A percentile compares a stretch with the other conserved stretches of the same genome.
Conservation (phyloP, 129 eudicot species). For the Escallonia herrerae region DNA sequence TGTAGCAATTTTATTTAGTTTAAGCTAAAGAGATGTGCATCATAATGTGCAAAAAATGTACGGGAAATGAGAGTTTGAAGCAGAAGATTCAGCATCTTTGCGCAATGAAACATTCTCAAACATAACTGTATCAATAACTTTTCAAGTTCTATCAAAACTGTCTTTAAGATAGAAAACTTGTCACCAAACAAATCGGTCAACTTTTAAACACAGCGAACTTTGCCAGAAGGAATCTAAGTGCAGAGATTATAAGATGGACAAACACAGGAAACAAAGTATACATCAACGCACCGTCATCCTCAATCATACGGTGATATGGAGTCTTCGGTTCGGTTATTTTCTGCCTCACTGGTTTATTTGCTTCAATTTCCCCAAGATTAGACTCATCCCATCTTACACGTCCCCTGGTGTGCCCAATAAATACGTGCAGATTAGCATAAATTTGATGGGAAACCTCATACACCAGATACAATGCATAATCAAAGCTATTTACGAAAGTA, state of each 20-base stretch:
- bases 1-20: too few species aligned
- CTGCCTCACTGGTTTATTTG: constrained; percentile 91
- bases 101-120: too few species aligned
- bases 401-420: constrained; percentile 31
- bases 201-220: background rate
- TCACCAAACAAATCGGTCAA: background rate
- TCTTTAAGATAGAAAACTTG: background rate
- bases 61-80: too few species aligned
- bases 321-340: constrained; percentile 98
- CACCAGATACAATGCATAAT: too few species aligned
- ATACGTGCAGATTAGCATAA: background rate
- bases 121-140: too few species aligned
- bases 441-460: too few species aligned
- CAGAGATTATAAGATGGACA: background rate
- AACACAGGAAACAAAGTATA: background rate
- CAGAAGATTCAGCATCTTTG: too few species aligned
- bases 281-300: constrained; percentile 51
- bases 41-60: too few species aligned
- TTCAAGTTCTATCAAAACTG: background rate
- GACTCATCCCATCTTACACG: constrained; percentile 86
- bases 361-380: constrained; percentile 78
- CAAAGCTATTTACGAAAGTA: too few species aligned
- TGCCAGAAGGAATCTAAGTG: constrained; percentile 1
- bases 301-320: constrained; percentile 90
- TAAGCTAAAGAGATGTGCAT: too few species aligned